These are phyloP conservation scores for Enterospora canceri DNA, from an alignment of 371 early-diverging fungal species.

Conservation along the genomic window DNA sequence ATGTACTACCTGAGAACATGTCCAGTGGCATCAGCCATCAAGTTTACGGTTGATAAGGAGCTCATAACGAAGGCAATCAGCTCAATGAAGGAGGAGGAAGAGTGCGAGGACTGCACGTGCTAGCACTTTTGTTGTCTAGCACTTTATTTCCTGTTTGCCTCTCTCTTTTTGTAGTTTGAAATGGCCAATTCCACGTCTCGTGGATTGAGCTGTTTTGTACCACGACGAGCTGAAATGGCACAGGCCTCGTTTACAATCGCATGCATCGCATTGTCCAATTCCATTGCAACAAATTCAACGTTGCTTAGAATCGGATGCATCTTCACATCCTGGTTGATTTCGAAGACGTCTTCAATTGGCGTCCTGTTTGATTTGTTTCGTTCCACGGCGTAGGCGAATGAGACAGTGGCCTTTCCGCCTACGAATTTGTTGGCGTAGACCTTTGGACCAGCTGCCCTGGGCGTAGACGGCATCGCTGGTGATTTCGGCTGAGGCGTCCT, in stretches of 20 bases:
- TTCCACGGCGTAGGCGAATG: not conserved
- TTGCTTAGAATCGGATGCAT: not conserved
- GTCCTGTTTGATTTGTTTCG: not conserved
- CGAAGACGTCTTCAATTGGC: not conserved
- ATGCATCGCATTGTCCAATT: not conserved
- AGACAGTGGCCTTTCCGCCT: not conserved
- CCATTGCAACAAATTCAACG: not conserved
- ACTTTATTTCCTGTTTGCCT: too few relatives aligned
- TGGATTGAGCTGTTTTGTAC: not conserved
- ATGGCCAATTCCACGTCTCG: not conserved
- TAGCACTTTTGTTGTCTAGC: too few relatives aligned
- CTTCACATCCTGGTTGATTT: not conserved
- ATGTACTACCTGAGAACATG: constrained; percentile 94
- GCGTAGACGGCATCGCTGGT: not conserved
- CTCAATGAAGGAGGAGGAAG: constrained; percentile 18
- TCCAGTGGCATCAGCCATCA: constrained; percentile 89
- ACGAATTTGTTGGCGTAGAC: not conserved
- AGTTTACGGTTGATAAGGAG: constrained; percentile 62
- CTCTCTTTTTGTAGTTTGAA: not conserved
- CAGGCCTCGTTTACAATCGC: not conserved
- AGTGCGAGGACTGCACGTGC: not conserved
- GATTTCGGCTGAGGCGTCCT: not conserved
- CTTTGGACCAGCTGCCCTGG: too few relatives aligned
- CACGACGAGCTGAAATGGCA: not conserved
- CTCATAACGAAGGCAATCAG: constrained; percentile 22